Evolutionary conservation across 495 filamentous ascomycete species (phyloP), one percentile per base, ranked within the genome.

Genomic region (Xylaria palmicola): DNA sequence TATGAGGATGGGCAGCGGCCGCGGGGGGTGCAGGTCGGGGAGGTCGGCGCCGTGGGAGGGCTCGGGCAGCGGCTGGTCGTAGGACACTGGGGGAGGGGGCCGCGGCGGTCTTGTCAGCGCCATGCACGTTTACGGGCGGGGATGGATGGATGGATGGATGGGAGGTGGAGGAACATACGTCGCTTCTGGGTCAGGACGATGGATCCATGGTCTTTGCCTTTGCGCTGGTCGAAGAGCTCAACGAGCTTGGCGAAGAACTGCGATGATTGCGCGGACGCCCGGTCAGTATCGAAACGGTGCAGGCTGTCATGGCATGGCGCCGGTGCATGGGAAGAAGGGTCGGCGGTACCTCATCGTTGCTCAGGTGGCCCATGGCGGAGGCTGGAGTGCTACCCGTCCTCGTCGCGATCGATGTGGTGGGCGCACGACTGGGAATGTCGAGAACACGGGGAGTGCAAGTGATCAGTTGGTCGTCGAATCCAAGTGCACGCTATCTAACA

Each of bases 141-240:
- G 68, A 63, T 51, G 67, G 40, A 20, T 26, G 44, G 47, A 56
- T 48, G 30, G 29, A 27, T 26, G 22, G 3, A n/a, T 22, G 17
- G 26, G 3, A 4, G 41, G 13, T 1, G 6, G 55, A 30, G 62
- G 41, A 65, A 49, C 78, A 37, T 80, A 88, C 87, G 65, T 68
- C 89, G 85, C 71, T 97, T 98, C 71, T 98, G 94, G 6, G 88
- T 90, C 59, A 98, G 82, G 77, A 80, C 88, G 65, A 98, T 79
- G 27, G 89, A 88, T 68, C 91, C 91, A 66, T 90, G 87, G 65
- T 86, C 76, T 66, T 88, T 85, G 63, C 83, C 74, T 51, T 88
- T 89, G 48, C 84, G 83, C 41, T 79, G 74, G 56, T 85, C 81
- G 73, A 98, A 89, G 63, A 98, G 88, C 63, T 80, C 73, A 48